phyloP scores from a whole-genome alignment of 176 grass and related monocot species.

The Dendrocalamus sinicus region DNA sequence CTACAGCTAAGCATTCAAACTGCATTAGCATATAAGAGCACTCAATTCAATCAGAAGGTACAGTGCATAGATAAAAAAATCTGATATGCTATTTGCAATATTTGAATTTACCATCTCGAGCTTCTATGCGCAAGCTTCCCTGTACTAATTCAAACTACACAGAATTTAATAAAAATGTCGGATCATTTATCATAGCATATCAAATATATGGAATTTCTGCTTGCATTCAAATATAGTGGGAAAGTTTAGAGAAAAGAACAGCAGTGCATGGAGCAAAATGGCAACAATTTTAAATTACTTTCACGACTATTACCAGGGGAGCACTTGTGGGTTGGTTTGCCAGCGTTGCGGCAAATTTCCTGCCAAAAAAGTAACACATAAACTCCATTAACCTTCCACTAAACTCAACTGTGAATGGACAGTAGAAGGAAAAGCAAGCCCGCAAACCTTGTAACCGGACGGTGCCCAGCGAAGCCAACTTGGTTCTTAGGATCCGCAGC shows the following conservation, averaged over 20 bases:
- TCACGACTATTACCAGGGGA: slow-evolving; percentile 50
- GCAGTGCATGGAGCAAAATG: slow-evolving; percentile 1
- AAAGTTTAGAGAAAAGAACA: slow-evolving; percentile 20
- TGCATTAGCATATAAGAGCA: slow-evolving; percentile 3
- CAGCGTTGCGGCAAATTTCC: slow-evolving; percentile 60
- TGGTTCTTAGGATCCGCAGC: slow-evolving; percentile 42
- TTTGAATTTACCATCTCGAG: not conserved
- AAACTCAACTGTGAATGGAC: not conserved
- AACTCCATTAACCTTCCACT: slow-evolving; percentile 22
- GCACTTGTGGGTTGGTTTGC: slow-evolving; percentile 45
- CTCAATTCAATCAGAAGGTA: not conserved
- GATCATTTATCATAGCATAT: not conserved
- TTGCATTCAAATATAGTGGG: not conserved
- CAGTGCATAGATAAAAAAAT: not conserved
- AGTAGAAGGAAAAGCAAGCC: not conserved
- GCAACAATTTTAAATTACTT: slow-evolving; percentile 16
- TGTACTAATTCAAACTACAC: not conserved
- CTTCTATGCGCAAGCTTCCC: not conserved
- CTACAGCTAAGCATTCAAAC: not conserved
- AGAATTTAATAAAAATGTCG: not conserved
- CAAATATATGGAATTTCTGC: not conserved
- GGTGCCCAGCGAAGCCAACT: slow-evolving; percentile 27
- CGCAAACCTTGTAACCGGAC: slow-evolving; percentile 61
- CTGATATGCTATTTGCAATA: slow-evolving; percentile 2
- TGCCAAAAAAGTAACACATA: slow-evolving; percentile 20